Evolutionary conservation across 768 basidiomycete species (phyloP), one percentile per base, ranked within the genome.

Genomic region (Trametes maxima): DNA sequence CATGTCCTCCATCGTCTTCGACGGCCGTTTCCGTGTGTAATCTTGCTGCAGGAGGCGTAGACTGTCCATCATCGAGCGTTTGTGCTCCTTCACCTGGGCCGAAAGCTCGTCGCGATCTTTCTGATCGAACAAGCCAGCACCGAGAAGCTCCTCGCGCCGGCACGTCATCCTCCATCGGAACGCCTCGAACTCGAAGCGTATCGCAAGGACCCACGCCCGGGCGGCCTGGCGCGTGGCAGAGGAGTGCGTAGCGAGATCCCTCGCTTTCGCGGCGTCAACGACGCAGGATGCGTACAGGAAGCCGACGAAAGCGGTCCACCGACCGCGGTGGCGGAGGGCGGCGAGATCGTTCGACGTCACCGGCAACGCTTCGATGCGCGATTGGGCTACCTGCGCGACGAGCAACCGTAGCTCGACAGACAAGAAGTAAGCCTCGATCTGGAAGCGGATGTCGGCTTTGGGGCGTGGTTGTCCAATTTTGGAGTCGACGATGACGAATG

Each of bases 381-480:
- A 61, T 47, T 63, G 54, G 5, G 76, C 78, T 16, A 76, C 50
- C 19, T 72, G 60, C 0, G 69, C 74, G 21, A 79, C 59, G 13
- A 67, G 56, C 25, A 72, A 70, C 6, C 78, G 75, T 6, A 77
- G 57, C 19, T 76, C 71, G 44, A 79, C 70, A 11, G 73, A 72
- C 13, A 72, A 59, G 61, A 74, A 68, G 59, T 74, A 69, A 0
- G 72, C 78, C 43, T 77, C 75, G 36, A 75, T 67, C 35, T 67
- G 67, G 66, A 73, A 75, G 8, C 74, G 72, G 0, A 68, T 67
- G 47, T 75, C 73, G 5, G 76, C 74, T 35, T 69, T 72, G n/a
- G 76, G 77, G 0, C 69, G 72, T 0, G 75, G 72, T 37, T 73
- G 71, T 1, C 76, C 77, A 2, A 77, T 69, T 48, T 72, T 67